Conservation (phyloP, 305 asterid genomes). For the Fraxinus baroniana region DNA sequence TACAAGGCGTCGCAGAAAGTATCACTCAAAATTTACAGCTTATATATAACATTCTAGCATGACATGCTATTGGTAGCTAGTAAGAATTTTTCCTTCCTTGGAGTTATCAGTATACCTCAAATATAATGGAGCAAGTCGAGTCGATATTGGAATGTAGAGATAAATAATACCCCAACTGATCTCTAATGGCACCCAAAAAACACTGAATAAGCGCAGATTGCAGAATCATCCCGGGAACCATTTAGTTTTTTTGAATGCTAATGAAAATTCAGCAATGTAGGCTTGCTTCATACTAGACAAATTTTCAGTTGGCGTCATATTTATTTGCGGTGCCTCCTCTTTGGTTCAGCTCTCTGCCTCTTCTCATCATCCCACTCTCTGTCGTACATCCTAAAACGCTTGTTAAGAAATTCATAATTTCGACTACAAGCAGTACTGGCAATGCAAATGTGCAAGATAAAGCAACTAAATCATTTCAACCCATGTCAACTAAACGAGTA, state of each 20-base stretch:
- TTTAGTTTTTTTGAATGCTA: not conserved
- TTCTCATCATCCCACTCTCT: conserved; percentile 99
- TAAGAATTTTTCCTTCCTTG: conserved; percentile 1
- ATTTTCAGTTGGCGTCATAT: not conserved
- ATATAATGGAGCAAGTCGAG: conserved; percentile 12
- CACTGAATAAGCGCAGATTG: not conserved
- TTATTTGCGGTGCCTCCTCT: conserved; percentile 89
- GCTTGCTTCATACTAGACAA: conserved; percentile 2
- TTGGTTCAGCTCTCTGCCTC: conserved; percentile 91
- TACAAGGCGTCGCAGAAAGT: not conserved
- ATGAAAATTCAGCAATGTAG: not conserved
- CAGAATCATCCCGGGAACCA: not conserved
- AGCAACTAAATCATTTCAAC: not conserved
- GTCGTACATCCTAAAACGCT: conserved; percentile 53
- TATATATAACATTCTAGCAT: conserved; percentile 21
- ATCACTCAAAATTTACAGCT: conserved; percentile 16
- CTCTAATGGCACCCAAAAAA: not conserved
- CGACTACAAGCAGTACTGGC: not conserved
- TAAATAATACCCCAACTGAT: not conserved
- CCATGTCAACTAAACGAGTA: not conserved
- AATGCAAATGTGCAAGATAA: conserved; percentile 10
- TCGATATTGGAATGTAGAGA: not conserved
- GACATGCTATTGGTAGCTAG: not conserved
- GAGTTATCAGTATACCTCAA: conserved; percentile 18
- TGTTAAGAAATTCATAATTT: conserved; percentile 45